These are phyloP conservation scores for Daldinia vernicosa DNA, from an alignment of 495 filamentous ascomycete genomes.

Conservation along the genomic window DNA sequence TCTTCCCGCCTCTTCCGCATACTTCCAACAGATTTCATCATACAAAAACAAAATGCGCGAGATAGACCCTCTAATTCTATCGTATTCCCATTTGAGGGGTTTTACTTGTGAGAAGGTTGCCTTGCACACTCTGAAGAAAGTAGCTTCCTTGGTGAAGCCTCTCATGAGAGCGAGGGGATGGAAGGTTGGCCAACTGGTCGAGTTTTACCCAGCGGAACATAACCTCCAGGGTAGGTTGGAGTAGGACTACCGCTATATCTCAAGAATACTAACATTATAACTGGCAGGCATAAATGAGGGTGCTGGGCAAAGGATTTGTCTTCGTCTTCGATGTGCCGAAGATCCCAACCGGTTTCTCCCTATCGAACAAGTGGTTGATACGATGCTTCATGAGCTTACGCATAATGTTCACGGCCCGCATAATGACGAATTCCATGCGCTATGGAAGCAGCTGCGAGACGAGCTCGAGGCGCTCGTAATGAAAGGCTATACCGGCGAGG, in stretches of 20 bases:
- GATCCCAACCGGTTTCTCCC: slow-evolving; percentile 83
- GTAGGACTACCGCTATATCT: not conserved
- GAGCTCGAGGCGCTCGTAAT: slow-evolving; percentile 77
- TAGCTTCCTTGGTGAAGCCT: slow-evolving; percentile 92
- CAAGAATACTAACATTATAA: slow-evolving; percentile 13
- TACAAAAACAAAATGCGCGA: slow-evolving; percentile 67
- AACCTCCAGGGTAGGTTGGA: slow-evolving; percentile 72
- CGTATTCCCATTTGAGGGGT: slow-evolving; percentile 80
- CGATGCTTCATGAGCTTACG: slow-evolving; percentile 96
- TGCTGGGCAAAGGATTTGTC: slow-evolving; percentile 77
- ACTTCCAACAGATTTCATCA: not conserved
- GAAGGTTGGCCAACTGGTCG: slow-evolving; percentile 80
- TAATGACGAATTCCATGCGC: slow-evolving; percentile 78
- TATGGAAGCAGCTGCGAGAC: slow-evolving; percentile 89
- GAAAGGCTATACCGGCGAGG: slow-evolving; percentile 93
- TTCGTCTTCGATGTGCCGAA: slow-evolving; percentile 80
- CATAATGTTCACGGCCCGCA: slow-evolving; percentile 88
- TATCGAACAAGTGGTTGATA: slow-evolving; percentile 81
- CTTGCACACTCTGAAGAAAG: slow-evolving; percentile 79
- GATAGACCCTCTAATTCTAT: slow-evolving; percentile 73
- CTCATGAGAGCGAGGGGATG: slow-evolving; percentile 90
- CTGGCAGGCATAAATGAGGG: slow-evolving; percentile 76
- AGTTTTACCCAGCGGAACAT: slow-evolving; percentile 80
- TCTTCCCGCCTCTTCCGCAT: not conserved
- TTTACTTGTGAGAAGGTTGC: slow-evolving; percentile 80